Base-by-base conservation (phyloP, 495 filamentous ascomycete genomes). In the Trichoderma reesei region DNA sequence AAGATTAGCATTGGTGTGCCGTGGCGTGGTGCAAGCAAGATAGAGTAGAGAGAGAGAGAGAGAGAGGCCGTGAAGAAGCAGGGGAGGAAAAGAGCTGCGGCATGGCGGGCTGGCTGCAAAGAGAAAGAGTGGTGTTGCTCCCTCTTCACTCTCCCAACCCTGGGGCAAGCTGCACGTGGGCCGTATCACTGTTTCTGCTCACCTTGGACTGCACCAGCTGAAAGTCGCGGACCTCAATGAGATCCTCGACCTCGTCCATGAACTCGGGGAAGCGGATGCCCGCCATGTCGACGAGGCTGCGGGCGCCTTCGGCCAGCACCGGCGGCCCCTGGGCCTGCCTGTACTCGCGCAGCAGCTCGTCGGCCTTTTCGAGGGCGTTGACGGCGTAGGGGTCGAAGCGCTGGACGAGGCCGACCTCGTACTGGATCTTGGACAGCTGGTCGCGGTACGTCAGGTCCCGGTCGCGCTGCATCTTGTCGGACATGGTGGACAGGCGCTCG, bases 321-420 rank as follows among this genome's bases (percentile, higher is more conserved):
- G 78, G 77, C 66, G 79, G 81, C 63, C 80, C 79, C 64, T 85
- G 80, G 46, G 91, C 83, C 70, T 90, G 75, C 16, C 81, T 75
- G 39, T 85, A 81, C 65, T 90, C 83, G 31, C 88, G 88, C 36
- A 67, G 72, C 7, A 54, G 85, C 82, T 44, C 63, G 6, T 85
- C 82, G 33, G 84, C 82, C 67, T 90, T 87, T 26, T 91, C 85
- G 6, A 97, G 79, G 33, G 90, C 85, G 26, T 83, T 81, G 60
- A 88, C 81, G 14, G 80, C 77, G 67, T 94, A 95, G 0, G 89
- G 88, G 68, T 96, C 86, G 51, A 93, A 88, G 67, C 86, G 85
- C 68, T 89, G 85, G 70, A 98, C 89, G 9, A 96, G 83, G 61
- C 84, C 89, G 72, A 95, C 91, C 71, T 98, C 95, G 64, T 88